Conservation (phyloP, 202 grass and related monocot species). For the Elaeis oleifera region DNA sequence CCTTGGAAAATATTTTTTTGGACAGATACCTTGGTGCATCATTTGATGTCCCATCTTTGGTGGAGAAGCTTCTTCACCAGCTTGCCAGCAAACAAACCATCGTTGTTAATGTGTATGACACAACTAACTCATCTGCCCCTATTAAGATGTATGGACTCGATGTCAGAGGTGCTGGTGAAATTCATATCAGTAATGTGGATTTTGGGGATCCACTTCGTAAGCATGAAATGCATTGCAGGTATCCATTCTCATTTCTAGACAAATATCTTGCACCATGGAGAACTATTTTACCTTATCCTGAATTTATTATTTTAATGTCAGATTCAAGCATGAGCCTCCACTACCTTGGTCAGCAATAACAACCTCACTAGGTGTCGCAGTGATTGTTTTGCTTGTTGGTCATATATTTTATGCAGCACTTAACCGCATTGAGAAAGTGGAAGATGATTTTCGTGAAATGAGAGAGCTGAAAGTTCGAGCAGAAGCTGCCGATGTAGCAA, state of each 20-base stretch:
- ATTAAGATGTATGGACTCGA: conserved; percentile 69
- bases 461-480: conserved; percentile 55
- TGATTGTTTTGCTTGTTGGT: conserved; percentile 74
- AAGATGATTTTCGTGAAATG: conserved; percentile 57
- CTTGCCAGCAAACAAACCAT: conserved; percentile 79
- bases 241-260: neutral
- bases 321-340: conserved; percentile 52
- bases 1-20: conserved; percentile 4
- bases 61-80: conserved; percentile 76
- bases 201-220: conserved; percentile 68
- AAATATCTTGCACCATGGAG: no score
- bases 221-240: conserved; percentile 92
- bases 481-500: conserved; percentile 77
- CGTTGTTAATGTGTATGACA: conserved; percentile 69
- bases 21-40: conserved; percentile 71
- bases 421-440: conserved; percentile 61
- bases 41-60: conserved; percentile 81
- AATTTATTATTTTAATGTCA: conserved; percentile 23
- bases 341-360: conserved; percentile 67
- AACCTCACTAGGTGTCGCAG: conserved; percentile 44
- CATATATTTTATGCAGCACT: conserved; percentile 71
- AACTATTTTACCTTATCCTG: neutral
- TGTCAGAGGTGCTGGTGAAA: conserved; percentile 27
- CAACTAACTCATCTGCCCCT: conserved; percentile 49
- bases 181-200: conserved; percentile 45